Evolutionary conservation across 2,329 filamentous ascomycete genomes (phyloP).

Genomic region (Colletotrichum tropicicola): DNA sequence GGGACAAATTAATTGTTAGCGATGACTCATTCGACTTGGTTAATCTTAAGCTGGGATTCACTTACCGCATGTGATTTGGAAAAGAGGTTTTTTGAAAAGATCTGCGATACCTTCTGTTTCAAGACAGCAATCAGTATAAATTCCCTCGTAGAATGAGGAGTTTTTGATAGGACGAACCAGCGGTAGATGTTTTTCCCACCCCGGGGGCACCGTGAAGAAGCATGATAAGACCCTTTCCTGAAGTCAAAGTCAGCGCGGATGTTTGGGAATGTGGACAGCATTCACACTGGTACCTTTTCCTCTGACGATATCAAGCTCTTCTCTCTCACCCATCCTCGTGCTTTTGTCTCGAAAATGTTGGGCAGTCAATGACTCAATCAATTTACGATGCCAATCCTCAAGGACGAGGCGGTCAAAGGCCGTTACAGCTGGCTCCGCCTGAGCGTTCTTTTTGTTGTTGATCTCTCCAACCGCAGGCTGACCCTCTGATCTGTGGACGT

Average conservation of each 20-base stretch:
- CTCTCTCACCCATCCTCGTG: neutral
- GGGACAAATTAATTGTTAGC: neutral
- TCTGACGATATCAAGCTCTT: neutral
- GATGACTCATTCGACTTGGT: neutral
- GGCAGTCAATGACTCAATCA: neutral
- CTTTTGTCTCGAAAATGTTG: neutral
- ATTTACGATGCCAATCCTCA: neutral
- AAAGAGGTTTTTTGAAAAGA: neutral
- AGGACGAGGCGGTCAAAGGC: neutral
- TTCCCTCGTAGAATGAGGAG: too few species aligned
- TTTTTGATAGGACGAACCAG: neutral
- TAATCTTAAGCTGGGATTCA: too few species aligned
- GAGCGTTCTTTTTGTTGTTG: too few species aligned
- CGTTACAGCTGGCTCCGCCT: neutral
- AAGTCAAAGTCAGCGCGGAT: neutral
- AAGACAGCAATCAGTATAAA: neutral
- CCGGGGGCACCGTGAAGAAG: neutral
- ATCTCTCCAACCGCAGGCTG: neutral
- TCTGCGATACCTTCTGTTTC: neutral
- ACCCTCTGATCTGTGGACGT: neutral
- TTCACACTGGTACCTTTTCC: neutral
- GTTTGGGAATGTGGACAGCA: neutral
- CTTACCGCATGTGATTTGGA: neutral
- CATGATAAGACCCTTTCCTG: neutral
- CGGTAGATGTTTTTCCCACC: neutral